Conservation (phyloP, 345 rosid species). For the Camelina sativa region DNA sequence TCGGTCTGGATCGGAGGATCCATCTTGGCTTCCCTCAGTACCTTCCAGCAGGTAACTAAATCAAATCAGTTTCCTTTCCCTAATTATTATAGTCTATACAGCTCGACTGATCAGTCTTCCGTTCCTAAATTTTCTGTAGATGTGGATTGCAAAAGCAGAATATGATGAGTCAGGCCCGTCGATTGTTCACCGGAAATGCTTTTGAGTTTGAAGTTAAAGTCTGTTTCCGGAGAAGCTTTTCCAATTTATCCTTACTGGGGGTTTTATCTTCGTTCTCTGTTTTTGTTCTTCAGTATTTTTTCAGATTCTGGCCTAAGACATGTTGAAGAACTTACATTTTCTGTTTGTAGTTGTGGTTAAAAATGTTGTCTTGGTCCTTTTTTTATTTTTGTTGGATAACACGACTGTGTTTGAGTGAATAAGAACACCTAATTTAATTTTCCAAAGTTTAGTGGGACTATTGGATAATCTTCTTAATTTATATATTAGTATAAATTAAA, state of each 20-base stretch:
- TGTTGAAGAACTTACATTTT: slow-evolving; percentile 9
- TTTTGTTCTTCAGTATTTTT: slow-evolving; percentile 23
- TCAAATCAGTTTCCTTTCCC: neutral
- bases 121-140: slow-evolving; percentile 46
- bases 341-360: slow-evolving; percentile 32
- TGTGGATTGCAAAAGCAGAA: slow-evolving; percentile 93
- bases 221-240: slow-evolving; percentile 26
- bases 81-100: neutral
- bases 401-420: slow-evolving; percentile 31
- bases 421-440: slow-evolving; percentile 22
- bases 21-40: slow-evolving; percentile 86
- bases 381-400: slow-evolving; percentile 7
- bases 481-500: no score
- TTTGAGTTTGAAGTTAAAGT: slow-evolving; percentile 52
- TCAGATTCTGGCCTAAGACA: slow-evolving; percentile 27
- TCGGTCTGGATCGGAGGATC: slow-evolving; percentile 94
- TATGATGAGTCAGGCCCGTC: slow-evolving; percentile 92
- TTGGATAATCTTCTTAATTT: neutral
- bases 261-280: slow-evolving; percentile 27
- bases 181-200: slow-evolving; percentile 90
- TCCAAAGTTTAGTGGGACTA: neutral
- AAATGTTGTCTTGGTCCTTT: slow-evolving; percentile 12
- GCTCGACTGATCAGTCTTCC: neutral
- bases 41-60: slow-evolving; percentile 79
- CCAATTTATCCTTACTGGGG: no score